phyloP scores from a whole-genome alignment of 306 rosid species.

The Cucumis cinereus region DNA sequence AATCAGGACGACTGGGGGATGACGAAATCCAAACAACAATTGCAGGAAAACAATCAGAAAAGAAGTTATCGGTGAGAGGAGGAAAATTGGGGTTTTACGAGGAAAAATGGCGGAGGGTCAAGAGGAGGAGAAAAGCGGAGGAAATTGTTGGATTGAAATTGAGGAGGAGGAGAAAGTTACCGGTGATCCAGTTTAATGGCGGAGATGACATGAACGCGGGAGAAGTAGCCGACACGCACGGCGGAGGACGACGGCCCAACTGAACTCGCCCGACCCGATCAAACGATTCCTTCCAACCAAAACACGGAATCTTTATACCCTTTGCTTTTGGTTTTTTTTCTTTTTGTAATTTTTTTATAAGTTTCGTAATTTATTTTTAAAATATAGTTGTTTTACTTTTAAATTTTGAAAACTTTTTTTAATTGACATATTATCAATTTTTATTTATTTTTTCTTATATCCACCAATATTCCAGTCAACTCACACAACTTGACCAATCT shows the following conservation, averaged over 20 bases:
- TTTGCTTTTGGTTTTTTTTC: neutral
- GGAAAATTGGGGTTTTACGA: neutral
- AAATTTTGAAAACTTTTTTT: too few species aligned
- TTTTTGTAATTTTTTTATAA: too few species aligned
- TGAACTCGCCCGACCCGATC: neutral
- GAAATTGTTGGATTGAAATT: neutral
- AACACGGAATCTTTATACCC: neutral
- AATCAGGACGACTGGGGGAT: neutral
- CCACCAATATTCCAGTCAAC: too few species aligned
- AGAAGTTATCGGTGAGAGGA: neutral
- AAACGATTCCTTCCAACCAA: neutral
- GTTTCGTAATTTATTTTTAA: too few species aligned
- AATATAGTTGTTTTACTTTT: too few species aligned
- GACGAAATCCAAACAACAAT: neutral
- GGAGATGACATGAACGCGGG: neutral
- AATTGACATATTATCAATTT: too few species aligned
- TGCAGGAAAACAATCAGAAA: neutral
- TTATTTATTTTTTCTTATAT: too few species aligned
- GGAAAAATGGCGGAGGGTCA: neutral
- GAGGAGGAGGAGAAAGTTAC: neutral
- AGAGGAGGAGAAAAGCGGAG: neutral
- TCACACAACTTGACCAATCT: too few species aligned
- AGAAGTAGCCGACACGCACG: neutral
- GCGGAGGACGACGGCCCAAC: constrained; percentile 1
- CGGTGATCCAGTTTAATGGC: neutral